Evolutionary conservation across 2,329 filamentous ascomycete species (phyloP).

Genomic region (Tolypocladium inflatum): DNA sequence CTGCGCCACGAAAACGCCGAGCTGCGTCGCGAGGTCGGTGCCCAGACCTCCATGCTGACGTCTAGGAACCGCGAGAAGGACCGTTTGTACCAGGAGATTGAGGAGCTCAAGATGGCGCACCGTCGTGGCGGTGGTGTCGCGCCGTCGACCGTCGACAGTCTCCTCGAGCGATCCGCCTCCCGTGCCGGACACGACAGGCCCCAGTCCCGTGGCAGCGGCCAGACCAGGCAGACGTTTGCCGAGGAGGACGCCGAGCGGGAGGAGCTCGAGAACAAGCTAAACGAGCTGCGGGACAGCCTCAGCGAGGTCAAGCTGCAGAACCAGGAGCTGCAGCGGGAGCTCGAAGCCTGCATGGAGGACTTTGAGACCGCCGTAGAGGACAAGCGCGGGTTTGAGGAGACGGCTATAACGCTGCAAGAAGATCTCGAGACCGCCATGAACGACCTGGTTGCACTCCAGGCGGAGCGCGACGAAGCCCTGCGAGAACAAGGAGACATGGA

Average conservation of each 20-base stretch:
- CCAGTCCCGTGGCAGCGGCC: conserved; percentile 63
- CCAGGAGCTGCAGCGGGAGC: conserved; percentile 75
- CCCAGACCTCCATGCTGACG: conserved; percentile 95
- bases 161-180: conserved; percentile 89
- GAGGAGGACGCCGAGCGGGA: conserved; percentile 73
- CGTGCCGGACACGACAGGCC: conserved; percentile 63
- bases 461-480: conserved; percentile 79
- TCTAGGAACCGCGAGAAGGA: conserved; percentile 94
- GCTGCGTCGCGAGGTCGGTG: conserved; percentile 81
- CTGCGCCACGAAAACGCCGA: conserved; percentile 89
- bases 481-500: conserved; percentile 53
- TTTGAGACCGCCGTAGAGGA: conserved; percentile 63
- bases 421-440: conserved; percentile 73
- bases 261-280: conserved; percentile 74
- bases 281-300: conserved; percentile 74
- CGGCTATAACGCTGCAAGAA: conserved; percentile 58
- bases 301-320: conserved; percentile 82
- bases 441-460: conserved; percentile 69
- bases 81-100: conserved; percentile 90
- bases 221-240: conserved; percentile 50
- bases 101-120: conserved; percentile 85
- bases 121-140: conserved; percentile 61
- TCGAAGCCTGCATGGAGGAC: conserved; percentile 71
- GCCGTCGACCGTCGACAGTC: conserved; percentile 69
- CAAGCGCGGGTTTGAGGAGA: conserved; percentile 50